Conservation (phyloP, 257 asterid genomes). For the Nicotiana knightiana region DNA sequence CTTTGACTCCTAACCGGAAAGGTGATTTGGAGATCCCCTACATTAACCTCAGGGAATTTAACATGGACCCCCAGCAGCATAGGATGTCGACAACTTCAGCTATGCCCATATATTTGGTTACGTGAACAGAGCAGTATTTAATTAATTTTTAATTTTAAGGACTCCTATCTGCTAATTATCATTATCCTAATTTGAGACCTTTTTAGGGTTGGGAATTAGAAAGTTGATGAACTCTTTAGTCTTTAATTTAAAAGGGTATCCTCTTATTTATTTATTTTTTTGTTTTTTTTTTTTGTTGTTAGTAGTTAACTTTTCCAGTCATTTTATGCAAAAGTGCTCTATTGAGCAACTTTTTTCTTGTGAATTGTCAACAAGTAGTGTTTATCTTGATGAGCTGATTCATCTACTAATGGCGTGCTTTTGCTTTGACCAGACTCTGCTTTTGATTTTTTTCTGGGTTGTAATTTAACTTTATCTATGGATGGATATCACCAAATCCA, state of each 20-base stretch:
- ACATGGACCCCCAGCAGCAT: slow-evolving; percentile 37
- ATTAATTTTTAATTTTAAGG: not conserved
- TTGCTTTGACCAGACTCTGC: not conserved
- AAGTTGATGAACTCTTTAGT: not conserved
- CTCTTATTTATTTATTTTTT: not conserved
- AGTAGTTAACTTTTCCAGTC: not conserved
- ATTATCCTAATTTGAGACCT: not conserved
- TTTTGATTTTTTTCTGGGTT: not conserved
- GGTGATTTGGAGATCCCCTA: slow-evolving; percentile 54
- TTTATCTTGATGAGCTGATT: not conserved
- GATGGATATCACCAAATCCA: too few species aligned
- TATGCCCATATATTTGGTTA: slow-evolving; percentile 78
- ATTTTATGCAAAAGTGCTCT: not conserved
- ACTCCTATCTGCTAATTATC: not conserved
- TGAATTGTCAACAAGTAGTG: not conserved
- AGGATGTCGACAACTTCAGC: slow-evolving; percentile 33
- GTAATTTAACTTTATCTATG: too few species aligned
- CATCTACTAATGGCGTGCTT: not conserved
- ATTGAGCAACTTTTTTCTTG: not conserved
- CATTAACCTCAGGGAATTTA: slow-evolving; percentile 62
- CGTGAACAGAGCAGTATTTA: slow-evolving; percentile 21
- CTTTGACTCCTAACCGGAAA: slow-evolving; percentile 21
- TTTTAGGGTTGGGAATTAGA: not conserved
- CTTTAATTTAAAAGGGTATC: not conserved
- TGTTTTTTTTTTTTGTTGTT: not conserved